These are phyloP conservation scores for Typha latifolia DNA, from an alignment of 176 grass and related monocot genomes.

Conservation along the genomic window DNA sequence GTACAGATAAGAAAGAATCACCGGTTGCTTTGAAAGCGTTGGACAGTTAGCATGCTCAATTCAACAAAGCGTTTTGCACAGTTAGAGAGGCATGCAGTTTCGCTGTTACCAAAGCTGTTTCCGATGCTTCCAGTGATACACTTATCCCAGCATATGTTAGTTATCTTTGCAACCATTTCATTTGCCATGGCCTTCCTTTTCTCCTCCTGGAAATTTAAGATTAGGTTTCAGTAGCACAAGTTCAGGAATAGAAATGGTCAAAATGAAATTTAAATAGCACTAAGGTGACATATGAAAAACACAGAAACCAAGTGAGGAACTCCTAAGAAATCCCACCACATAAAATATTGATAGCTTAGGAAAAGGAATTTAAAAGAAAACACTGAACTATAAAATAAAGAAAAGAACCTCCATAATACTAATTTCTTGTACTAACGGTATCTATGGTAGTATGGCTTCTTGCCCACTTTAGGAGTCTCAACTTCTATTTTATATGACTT, in stretches of 20 bases:
- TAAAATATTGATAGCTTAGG: no score
- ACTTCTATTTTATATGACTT: no score
- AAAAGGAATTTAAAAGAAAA: no score
- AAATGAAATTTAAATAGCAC: background rate
- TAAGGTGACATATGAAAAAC: no score
- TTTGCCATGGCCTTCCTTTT: slow-evolving; percentile 51
- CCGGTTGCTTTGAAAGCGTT: background rate
- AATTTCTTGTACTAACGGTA: no score
- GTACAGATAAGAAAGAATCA: background rate
- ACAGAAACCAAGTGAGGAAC: no score
- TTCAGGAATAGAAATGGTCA: background rate
- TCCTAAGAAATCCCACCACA: no score
- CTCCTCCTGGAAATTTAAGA: slow-evolving; percentile 41
- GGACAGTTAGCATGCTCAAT: slow-evolving; percentile 48
- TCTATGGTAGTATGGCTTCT: no score
- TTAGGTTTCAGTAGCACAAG: background rate
- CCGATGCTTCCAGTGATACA: slow-evolving; percentile 62
- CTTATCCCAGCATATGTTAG: slow-evolving; percentile 70
- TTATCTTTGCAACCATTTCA: slow-evolving; percentile 64
- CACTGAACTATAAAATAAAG: no score
- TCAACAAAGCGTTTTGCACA: slow-evolving; percentile 64
- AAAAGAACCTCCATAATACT: no score
- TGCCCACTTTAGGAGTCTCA: no score
- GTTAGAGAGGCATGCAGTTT: slow-evolving; percentile 54
- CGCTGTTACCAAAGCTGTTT: slow-evolving; percentile 61